Conservation (phyloP, 495 filamentous ascomycete genomes). For the Hypoxylon rickii region DNA sequence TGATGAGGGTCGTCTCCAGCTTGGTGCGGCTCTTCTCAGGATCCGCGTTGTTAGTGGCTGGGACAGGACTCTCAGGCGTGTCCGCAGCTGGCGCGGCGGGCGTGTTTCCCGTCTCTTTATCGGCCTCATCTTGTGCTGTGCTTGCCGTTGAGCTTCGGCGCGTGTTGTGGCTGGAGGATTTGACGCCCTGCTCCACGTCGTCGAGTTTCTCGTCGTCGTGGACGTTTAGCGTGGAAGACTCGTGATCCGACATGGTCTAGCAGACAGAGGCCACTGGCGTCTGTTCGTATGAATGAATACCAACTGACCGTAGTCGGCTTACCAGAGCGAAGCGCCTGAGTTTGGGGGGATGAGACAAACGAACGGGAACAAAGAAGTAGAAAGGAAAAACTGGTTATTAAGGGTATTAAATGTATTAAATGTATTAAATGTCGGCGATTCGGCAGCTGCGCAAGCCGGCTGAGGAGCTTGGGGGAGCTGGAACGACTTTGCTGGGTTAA, state of each 20-base stretch:
- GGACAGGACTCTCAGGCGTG: background rate
- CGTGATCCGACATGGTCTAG: slow-evolving; percentile 23
- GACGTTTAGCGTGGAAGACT: slow-evolving; percentile 21
- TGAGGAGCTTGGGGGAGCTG: no score
- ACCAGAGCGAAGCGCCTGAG: no score
- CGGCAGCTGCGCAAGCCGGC: no score
- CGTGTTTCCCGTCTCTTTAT: background rate
- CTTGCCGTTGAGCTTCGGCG: slow-evolving; percentile 20
- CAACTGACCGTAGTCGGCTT: background rate
- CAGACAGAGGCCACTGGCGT: background rate
- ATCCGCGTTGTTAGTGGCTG: slow-evolving; percentile 9
- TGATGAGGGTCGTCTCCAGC: slow-evolving; percentile 43
- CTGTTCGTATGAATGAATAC: background rate
- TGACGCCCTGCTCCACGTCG: slow-evolving; percentile 20
- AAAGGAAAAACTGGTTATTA: background rate
- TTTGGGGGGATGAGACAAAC: background rate
- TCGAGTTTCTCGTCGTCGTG: slow-evolving; percentile 30
- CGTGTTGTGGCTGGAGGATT: slow-evolving; percentile 6
- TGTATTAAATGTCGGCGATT: background rate
- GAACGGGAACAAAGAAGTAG: slow-evolving; percentile 2
- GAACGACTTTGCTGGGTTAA: no score
- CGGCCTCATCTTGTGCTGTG: slow-evolving; percentile 15
- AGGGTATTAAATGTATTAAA: no score
- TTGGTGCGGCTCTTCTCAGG: slow-evolving; percentile 43
- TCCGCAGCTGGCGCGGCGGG: background rate